Base-by-base conservation (phyloP, 768 basidiomycete species). In the Agaricus subrufescens region DNA sequence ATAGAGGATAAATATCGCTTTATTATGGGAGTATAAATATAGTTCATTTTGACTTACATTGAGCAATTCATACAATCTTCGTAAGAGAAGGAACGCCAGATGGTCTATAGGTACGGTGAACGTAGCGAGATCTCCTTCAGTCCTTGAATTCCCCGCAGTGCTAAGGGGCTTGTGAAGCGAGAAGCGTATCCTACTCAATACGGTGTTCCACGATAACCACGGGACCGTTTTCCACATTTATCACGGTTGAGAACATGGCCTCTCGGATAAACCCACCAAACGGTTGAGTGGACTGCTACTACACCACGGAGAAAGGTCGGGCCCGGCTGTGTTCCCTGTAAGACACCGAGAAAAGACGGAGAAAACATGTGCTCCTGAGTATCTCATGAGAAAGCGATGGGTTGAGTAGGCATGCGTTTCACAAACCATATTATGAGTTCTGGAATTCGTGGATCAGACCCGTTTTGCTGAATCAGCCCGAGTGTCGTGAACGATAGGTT, bases 211-310 rank as follows among this genome's bases (percentile, higher is more conserved):
- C 30, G 54, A 49, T 19, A 19, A 19, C 19, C 19, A 19, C 19
- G 19, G 19, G 31, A 31, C 25, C 46, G 12, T 29, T 7, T 15
- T 23, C 47, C 47, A 56, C 27, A 23, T 25, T 43, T 34, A 14
- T 2, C n/a, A 10, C 39, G 7, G 46, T 56, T 26, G 8, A 8
- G 8, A 31, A 29, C 40, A 27, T 19, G 39, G 10, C 26, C 40
- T 15, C 19, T 49, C 54, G 54, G 54, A 56, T 27, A 56, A 56
- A 56, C 29, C n/a, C 12, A 31, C 11, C 19, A 10, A 43, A 29
- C 43, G 23, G 5, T 15, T 5, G 7, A 38, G 40, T 7, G 12
- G 31, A 29, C 34, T 15, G 26, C 27, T 12, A 4, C 26, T 19
- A 43, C 11, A n/a, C 30, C 12, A 52, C 44, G 52, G 52, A 25